phyloP scores from a whole-genome alignment of 306 rosid genomes.

The Mimosa bimucronata region DNA sequence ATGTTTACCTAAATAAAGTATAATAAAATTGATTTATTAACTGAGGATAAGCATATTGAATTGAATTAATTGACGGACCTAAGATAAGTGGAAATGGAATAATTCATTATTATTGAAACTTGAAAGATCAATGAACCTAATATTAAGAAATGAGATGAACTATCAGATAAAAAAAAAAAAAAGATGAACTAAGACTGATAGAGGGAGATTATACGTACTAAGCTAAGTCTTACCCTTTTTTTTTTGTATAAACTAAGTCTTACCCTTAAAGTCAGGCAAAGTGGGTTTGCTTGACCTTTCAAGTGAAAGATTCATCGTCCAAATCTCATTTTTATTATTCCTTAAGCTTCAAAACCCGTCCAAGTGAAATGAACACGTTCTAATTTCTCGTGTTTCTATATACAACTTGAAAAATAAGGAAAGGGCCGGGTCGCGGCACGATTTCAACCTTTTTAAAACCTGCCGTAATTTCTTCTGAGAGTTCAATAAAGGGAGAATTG shows the following conservation, averaged over 20 bases:
- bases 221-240: not conserved
- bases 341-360: slow-evolving; percentile 32
- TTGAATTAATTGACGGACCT: not conserved
- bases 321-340: not conserved
- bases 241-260: not conserved
- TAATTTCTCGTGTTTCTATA: not conserved
- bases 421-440: slow-evolving; percentile 31
- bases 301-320: not conserved
- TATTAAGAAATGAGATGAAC: too few species aligned
- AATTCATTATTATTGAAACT: not conserved
- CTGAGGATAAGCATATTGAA: not conserved
- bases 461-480: slow-evolving; percentile 41
- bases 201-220: too few species aligned
- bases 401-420: not conserved
- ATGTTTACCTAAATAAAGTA: not conserved
- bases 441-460: slow-evolving; percentile 1
- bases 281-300: slow-evolving; percentile 40
- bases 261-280: not conserved
- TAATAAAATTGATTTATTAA: not conserved
- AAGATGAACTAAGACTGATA: too few species aligned
- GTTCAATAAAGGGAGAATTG: not conserved
- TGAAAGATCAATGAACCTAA: not conserved
- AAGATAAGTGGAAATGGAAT: not conserved
- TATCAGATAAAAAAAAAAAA: too few species aligned
- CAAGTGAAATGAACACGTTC: slow-evolving; percentile 69